Evolutionary conservation across 768 basidiomycete species (phyloP), one percentile per base, ranked within the genome.

Genomic region (Symmetrospora coprosmae): DNA sequence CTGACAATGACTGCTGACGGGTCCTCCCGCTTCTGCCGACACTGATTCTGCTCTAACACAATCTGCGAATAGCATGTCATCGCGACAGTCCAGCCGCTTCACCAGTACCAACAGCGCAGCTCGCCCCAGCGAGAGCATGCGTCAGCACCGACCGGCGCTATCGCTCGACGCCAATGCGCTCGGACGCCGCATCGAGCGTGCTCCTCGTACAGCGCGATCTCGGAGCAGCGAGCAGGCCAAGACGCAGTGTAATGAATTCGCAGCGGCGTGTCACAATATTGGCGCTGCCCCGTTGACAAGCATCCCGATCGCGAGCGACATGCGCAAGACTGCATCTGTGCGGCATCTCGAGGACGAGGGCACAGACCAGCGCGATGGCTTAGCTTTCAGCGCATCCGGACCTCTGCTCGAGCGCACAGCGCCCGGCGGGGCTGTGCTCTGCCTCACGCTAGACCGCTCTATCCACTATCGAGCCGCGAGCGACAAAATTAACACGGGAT

Each of bases 401-500:
- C 55, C 55, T 16, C 41, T 58, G 31, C 28, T 58, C 2, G 25
- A 17, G 14, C 11, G 40, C 9, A n/a, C 2, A 17, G 6, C 28
- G 7, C 11, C 13, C 31, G 55, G 55, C 11, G 55, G 55, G 19
- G 39, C 55, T 14, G 37, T 14, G n/a, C 7, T 58, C 2, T 30
- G 23, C 6, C 55, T 58, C 17, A 23, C 55, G 4, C 33, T 58
- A 14, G 55, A 58, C 31, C 40, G 55, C 14, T 21, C 28, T 27
- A 58, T 58, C 4, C 55, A 58, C 28, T 58, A 58, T 34, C 38
- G 31, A 46, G 55, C 55, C 6, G 28, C 38, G 6, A n/a, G n/a
- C n/a, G n/a, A n/a, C n/a, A n/a, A n/a, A n/a, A n/a, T n/a, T n/a
- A n/a, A n/a, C n/a, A n/a, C n/a, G n/a, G n/a, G n/a, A n/a, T n/a